Evolutionary conservation across 75 land plant species (phyloP).

Genomic region (Pinus taeda): DNA sequence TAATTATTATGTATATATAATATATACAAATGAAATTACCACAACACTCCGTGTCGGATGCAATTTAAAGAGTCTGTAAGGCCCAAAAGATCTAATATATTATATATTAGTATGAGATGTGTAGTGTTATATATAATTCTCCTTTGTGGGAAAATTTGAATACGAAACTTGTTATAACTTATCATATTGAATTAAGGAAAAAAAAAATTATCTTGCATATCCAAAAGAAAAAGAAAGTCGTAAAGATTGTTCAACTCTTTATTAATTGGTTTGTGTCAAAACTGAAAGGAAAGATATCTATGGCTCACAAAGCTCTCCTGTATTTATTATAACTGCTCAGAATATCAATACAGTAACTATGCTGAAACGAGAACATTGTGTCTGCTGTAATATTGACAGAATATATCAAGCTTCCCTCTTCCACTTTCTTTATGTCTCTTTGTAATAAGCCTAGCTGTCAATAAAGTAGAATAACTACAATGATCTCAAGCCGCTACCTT

Average conservation of each 20-base stretch:
- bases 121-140: too few species aligned
- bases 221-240: not conserved
- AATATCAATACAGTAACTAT: not conserved
- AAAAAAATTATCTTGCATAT: not conserved
- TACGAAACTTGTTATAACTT: not conserved
- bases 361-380: not conserved
- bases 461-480: not conserved
- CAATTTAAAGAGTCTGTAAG: too few species aligned
- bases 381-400: not conserved
- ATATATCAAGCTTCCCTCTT: not conserved
- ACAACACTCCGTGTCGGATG: too few species aligned
- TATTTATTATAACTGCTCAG: not conserved
- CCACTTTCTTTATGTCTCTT: not conserved
- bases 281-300: conserved; percentile 1
- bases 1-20: too few species aligned
- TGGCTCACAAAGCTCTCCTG: not conserved
- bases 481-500: conserved; percentile 66
- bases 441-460: not conserved
- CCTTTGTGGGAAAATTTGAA: too few species aligned
- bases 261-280: not conserved
- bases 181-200: not conserved
- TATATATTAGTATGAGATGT: too few species aligned
- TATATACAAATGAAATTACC: too few species aligned
- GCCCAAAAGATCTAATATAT: too few species aligned
- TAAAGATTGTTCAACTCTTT: not conserved